phyloP scores from a whole-genome alignment of 345 rosid genomes.

The Boechera divaricarpa region DNA sequence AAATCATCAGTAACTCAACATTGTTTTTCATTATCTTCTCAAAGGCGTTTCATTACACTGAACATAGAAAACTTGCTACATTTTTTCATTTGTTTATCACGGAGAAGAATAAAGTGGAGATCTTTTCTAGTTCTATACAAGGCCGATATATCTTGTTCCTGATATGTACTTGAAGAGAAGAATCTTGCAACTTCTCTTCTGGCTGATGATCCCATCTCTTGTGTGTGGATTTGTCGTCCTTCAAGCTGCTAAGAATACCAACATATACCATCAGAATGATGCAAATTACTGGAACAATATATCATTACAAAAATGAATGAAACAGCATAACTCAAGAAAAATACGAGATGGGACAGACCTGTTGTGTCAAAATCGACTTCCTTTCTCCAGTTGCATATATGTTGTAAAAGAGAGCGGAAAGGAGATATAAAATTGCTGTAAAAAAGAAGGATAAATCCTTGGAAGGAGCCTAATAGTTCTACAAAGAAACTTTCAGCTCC shows the following conservation, averaged over 20 bases:
- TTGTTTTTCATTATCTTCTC: not conserved
- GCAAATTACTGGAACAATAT: not conserved
- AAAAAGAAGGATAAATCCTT: constrained; percentile 83
- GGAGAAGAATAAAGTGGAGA: constrained; percentile 20
- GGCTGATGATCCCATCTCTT: constrained; percentile 25
- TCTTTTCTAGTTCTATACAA: constrained; percentile 33
- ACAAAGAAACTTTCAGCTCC: constrained; percentile 97
- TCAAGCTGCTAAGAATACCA: constrained; percentile 28
- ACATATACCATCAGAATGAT: constrained; percentile 2
- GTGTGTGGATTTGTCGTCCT: constrained; percentile 19
- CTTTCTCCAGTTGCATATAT: constrained; percentile 83
- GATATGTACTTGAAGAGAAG: constrained; percentile 32
- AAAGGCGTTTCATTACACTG: constrained; percentile 1
- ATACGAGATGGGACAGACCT: constrained; percentile 46
- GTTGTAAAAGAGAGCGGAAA: constrained; percentile 77
- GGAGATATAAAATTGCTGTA: constrained; percentile 71
- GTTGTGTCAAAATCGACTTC: constrained; percentile 66
- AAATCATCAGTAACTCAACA: not conserved
- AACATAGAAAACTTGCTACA: constrained; percentile 15
- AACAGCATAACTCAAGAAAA: constrained; percentile 10
- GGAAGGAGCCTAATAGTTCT: constrained; percentile 86
- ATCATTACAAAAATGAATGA: not conserved
- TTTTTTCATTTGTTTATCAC: constrained; percentile 10
- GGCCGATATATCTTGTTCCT: constrained; percentile 6
- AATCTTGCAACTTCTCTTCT: constrained; percentile 31